Conservation (phyloP, 163 green algal species). For the Trebouxia gelatinosa region DNA sequence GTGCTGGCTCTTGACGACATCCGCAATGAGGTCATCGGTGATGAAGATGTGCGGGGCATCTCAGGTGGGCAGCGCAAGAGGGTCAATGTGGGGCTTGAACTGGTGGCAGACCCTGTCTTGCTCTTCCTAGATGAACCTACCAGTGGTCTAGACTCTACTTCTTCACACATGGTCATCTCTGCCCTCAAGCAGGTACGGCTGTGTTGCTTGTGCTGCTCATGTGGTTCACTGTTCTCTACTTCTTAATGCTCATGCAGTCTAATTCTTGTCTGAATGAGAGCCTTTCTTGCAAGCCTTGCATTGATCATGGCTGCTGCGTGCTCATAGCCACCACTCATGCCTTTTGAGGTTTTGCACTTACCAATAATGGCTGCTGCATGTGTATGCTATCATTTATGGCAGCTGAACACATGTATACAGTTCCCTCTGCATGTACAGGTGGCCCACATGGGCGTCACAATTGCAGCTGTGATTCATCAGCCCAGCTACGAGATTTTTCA, state of each 20-base stretch:
- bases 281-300: too few relatives aligned
- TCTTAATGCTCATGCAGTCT: too few relatives aligned
- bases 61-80: slow-evolving; percentile 63
- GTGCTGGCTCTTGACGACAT: slow-evolving; percentile 48
- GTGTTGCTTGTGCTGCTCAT: too few relatives aligned
- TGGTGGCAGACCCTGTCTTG: slow-evolving; percentile 52
- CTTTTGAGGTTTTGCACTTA: too few relatives aligned
- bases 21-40: slow-evolving; percentile 55
- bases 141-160: slow-evolving; percentile 50
- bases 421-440: slow-evolving; percentile 8
- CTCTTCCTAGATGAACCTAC: slow-evolving; percentile 61
- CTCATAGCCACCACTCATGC: too few relatives aligned
- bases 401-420: too few relatives aligned
- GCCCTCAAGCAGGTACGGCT: slow-evolving; percentile 32
- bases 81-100: slow-evolving; percentile 71
- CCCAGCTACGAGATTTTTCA: slow-evolving; percentile 44
- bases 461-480: slow-evolving; percentile 56
- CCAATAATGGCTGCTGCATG: too few relatives aligned
- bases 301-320: too few relatives aligned
- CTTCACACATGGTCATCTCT: slow-evolving; percentile 38
- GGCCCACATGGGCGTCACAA: slow-evolving; percentile 42
- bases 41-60: slow-evolving; percentile 61
- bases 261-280: too few relatives aligned
- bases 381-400: too few relatives aligned
- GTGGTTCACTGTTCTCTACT: too few relatives aligned